phyloP scores from a whole-genome alignment of 192 early-diverging fungal genomes.

The Chytriomyces sp. region DNA sequence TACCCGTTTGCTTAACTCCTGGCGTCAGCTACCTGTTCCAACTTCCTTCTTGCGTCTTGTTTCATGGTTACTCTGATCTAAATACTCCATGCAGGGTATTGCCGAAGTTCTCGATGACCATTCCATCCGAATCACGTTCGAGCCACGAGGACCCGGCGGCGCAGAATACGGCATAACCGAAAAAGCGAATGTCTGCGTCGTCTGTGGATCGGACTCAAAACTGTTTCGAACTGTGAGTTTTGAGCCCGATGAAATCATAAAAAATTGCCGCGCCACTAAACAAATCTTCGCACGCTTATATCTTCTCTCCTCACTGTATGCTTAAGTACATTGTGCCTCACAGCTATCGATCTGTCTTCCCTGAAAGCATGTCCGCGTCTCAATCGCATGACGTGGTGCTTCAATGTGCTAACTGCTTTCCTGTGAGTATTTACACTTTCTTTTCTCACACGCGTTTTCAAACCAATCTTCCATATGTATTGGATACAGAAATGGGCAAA shows the following conservation, averaged over 20 bases:
- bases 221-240: slow-evolving; percentile 5
- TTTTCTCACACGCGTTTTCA: background rate
- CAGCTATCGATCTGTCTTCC: slow-evolving; percentile 3
- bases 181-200: slow-evolving; percentile 9
- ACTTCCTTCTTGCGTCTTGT: no score
- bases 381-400: slow-evolving; percentile 14
- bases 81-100: background rate
- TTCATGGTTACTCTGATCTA: no score
- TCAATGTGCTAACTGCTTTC: slow-evolving; percentile 14
- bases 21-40: no score
- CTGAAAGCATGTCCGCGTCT: background rate
- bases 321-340: slow-evolving; percentile 14
- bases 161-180: slow-evolving; percentile 16
- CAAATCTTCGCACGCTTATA: no score
- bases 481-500: slow-evolving; percentile 8
- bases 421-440: background rate
- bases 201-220: background rate
- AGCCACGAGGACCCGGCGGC: slow-evolving; percentile 13
- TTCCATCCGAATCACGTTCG: slow-evolving; percentile 11
- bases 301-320: no score
- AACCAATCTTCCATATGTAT: background rate
- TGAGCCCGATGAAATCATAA: no score
- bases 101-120: slow-evolving; percentile 5
- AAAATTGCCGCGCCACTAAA: no score
- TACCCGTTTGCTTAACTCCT: no score